phyloP scores from a whole-genome alignment of 2,329 filamentous ascomycete genomes.

The Epichloe bromicola region DNA sequence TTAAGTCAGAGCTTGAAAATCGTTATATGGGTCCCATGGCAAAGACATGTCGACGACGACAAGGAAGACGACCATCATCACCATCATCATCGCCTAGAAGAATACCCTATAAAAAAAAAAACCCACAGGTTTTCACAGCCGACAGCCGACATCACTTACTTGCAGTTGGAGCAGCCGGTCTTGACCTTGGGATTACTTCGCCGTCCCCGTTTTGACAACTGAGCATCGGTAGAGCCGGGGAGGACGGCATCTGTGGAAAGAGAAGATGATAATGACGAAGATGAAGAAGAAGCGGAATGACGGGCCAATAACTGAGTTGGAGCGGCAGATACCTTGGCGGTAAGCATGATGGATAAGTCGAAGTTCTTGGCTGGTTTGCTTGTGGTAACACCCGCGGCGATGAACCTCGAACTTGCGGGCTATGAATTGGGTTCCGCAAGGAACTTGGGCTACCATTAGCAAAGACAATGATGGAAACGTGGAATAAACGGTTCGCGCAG shows the following conservation, averaged over 20 bases:
- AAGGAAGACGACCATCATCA: neutral
- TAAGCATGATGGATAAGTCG: neutral
- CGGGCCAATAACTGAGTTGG: neutral
- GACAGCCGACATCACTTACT: constrained; percentile 32
- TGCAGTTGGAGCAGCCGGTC: constrained; percentile 55
- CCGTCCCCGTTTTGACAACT: constrained; percentile 28
- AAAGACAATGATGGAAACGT: neutral
- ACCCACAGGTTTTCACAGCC: neutral
- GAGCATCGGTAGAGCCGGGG: neutral
- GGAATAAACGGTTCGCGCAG: neutral
- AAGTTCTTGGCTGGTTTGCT: neutral
- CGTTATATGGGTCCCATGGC: neutral
- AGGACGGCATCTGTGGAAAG: neutral
- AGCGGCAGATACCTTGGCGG: neutral
- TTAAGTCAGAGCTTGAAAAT: neutral
- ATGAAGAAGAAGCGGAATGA: neutral
- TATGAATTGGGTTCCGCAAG: neutral
- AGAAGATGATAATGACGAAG: neutral
- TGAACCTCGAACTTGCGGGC: neutral
- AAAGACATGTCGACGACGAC: neutral
- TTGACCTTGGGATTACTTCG: constrained; percentile 50
- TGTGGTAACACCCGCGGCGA: neutral
- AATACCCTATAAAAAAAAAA: neutral
- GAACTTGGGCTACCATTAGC: neutral
- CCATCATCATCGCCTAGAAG: neutral